Conservation (phyloP, 2,329 filamentous ascomycete species). For the Colletotrichum agaves region DNA sequence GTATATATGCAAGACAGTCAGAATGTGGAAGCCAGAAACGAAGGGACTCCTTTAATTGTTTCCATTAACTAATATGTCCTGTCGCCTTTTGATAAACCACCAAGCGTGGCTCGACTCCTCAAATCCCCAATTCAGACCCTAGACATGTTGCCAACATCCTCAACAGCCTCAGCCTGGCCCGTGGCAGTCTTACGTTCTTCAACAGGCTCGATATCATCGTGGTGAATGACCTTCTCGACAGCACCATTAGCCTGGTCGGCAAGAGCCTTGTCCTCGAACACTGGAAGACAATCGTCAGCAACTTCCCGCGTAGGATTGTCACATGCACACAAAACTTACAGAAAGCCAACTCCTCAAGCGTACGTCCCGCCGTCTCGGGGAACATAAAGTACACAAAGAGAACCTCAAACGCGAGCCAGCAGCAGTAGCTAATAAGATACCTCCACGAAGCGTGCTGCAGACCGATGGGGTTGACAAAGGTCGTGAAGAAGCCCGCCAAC, state of each 20-base stretch:
- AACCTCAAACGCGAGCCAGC: slow-evolving; percentile 44
- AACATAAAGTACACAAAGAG: slow-evolving; percentile 80
- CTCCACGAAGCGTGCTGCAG: slow-evolving; percentile 31
- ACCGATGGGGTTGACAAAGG: slow-evolving; percentile 40
- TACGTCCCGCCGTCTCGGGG: slow-evolving; percentile 80
- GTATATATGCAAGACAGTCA: too few species aligned
- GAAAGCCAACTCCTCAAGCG: slow-evolving; percentile 69
- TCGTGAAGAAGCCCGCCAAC: slow-evolving; percentile 37
- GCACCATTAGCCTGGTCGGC: slow-evolving; percentile 43
- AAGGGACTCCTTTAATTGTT: too few species aligned
- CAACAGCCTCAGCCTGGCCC: slow-evolving; percentile 20
- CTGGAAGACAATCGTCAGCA: slow-evolving; percentile 28
- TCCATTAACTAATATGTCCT: too few species aligned
- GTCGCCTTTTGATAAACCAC: too few species aligned
- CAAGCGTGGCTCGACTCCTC: too few species aligned
- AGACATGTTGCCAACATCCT: slow-evolving; percentile 19
- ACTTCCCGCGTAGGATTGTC: neutral
- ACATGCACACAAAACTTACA: neutral
- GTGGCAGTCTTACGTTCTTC: slow-evolving; percentile 8
- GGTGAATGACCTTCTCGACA: slow-evolving; percentile 44
- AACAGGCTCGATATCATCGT: slow-evolving; percentile 37
- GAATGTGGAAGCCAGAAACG: too few species aligned
- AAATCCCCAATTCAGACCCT: too few species aligned
- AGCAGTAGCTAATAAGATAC: slow-evolving; percentile 39
- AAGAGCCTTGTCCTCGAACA: slow-evolving; percentile 47